These are phyloP conservation scores for Bipolaris victoriae DNA, from an alignment of 2,329 filamentous ascomycete genomes.

Conservation along the genomic window DNA sequence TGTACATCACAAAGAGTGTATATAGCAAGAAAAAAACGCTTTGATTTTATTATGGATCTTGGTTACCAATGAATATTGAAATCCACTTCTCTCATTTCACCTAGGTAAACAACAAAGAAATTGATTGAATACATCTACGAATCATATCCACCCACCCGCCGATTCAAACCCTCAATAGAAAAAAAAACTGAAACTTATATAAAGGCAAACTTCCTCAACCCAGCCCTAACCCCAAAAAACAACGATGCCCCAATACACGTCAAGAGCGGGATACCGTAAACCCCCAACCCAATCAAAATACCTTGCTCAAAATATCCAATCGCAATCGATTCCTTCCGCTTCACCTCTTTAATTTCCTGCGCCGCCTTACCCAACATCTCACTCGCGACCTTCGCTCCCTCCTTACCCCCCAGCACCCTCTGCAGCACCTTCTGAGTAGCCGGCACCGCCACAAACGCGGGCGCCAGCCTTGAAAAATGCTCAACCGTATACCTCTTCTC, in stretches of 20 bases:
- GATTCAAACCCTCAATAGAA: too few species aligned
- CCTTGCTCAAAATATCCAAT: conserved; percentile 42
- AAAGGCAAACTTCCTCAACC: conserved; percentile 29
- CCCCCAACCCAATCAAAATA: conserved; percentile 44
- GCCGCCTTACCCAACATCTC: conserved; percentile 24
- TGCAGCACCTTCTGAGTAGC: conserved; percentile 27
- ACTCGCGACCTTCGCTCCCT: conserved; percentile 17
- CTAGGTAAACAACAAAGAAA: too few species aligned
- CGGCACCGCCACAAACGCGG: conserved; percentile 23
- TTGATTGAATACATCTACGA: too few species aligned
- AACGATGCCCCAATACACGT: conserved; percentile 34
- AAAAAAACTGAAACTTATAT: conserved; percentile 4
- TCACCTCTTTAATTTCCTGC: conserved; percentile 40
- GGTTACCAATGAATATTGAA: too few species aligned
- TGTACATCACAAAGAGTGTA: too few species aligned
- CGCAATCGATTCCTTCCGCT: conserved; percentile 42
- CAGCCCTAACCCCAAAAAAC: conserved; percentile 35
- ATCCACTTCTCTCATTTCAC: too few species aligned
- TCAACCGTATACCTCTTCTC: conserved; percentile 26
- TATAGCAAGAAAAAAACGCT: too few species aligned
- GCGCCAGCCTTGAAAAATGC: conserved; percentile 30
- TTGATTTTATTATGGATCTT: too few species aligned
- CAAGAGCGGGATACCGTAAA: conserved; percentile 43
- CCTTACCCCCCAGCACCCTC: conserved; percentile 17
- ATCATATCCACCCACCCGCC: too few species aligned